Conservation (phyloP, 768 basidiomycete species). For the Mycena floridula region DNA sequence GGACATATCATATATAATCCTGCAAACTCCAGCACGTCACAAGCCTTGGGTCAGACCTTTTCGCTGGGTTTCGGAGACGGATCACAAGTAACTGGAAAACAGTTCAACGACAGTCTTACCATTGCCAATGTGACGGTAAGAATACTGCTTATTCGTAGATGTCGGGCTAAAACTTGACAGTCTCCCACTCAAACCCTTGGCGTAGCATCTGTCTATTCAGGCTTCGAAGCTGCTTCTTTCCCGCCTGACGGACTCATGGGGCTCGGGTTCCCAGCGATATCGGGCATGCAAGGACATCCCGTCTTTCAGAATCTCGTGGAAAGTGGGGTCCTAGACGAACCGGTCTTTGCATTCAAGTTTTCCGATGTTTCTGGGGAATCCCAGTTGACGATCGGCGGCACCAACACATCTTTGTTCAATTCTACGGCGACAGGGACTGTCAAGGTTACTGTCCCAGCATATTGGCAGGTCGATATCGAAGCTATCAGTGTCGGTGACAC, state of each 20-base stretch:
- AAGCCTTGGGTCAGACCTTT: background rate
- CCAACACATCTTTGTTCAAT: background rate
- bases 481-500: conserved; percentile 6
- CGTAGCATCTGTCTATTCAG: background rate
- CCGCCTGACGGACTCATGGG: conserved; percentile 2
- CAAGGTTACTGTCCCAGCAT: background rate
- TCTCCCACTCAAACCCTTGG: conserved; percentile 20
- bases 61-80: background rate
- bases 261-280: conserved; percentile 1
- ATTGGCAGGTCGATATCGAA: conserved; percentile 9
- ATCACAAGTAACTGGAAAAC: background rate
- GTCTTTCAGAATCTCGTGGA: conserved; percentile 1
- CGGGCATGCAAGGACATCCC: background rate
- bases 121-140: background rate
- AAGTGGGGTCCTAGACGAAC: background rate
- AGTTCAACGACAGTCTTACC: background rate
- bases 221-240: background rate
- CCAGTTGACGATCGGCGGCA: conserved; percentile 4
- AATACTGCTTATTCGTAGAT: conserved; percentile 1
- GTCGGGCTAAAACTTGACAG: conserved; percentile 14
- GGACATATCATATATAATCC: background rate
- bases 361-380: background rate
- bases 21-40: background rate
- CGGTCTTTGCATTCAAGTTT: conserved; percentile 3
- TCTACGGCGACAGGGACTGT: background rate